Base-by-base conservation (phyloP, 1,284 basidiomycete genomes). In the Prillingera fragicola region DNA sequence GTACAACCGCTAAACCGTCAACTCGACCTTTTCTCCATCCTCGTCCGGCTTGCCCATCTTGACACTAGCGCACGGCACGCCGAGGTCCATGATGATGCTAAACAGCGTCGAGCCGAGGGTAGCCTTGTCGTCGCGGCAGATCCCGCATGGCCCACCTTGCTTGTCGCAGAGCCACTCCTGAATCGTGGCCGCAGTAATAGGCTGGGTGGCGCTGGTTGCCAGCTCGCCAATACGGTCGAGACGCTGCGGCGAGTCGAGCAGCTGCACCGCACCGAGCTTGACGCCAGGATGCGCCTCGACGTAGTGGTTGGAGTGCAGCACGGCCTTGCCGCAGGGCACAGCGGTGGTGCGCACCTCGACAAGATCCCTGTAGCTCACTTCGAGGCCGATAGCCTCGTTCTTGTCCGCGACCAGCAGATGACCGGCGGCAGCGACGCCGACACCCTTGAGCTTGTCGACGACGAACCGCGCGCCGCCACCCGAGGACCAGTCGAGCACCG, bases 251-350 rank as follows among this genome's bases (percentile, higher is more conserved):
- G 37, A 38, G 41, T 47, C 49, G 13, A 9, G 15, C 28, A 48
- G 14, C 13, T 23, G 22, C 21, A 34, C 37, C 14, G 27, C 7
- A 1, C 28, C 38, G 24, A 46, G 43, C 34, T 31, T 40, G 22
- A 52, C 46, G 17, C 43, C 51, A 0, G 46, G 46, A 33, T 52
- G 51, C 29, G 35, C 36, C 33, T 41, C 46, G 31, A 52, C 23
- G 26, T 52, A 52, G 46, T 52, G 51, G 46, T 52, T 52, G 19
- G 51, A 48, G 46, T 52, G 51, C 7, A 52, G 27, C 13, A 49
- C 26, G 1, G 46, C 36, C 1, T 26, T 26, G 21, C 37, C 43
- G 1, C 38, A 37, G 10, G 29, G 38, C 9, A 36, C 40, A 7
- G 28, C 14, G 4, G 18, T 27, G n/a, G 32, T 31, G 14, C 29